Base-by-base conservation (phyloP, 2,329 filamentous ascomycete species). In the Exophiala aquamarina region DNA sequence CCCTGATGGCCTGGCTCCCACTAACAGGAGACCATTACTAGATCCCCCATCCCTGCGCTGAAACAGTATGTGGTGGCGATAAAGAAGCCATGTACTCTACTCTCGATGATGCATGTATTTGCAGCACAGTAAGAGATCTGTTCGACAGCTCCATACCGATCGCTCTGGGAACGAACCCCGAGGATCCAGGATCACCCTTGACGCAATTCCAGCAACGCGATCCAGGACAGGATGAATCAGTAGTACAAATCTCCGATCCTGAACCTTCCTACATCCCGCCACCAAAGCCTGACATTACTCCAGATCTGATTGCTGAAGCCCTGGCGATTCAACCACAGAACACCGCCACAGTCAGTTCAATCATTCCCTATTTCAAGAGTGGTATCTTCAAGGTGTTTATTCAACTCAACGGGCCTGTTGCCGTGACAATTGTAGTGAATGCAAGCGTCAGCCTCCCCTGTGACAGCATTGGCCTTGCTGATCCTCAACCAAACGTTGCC, bases 201-300 rank as follows among this genome's bases (percentile, higher is more conserved):
- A n/a, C 32, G 4, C 17, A 38, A 15, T 37, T 48, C 34, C 43
- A 45, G 14, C 42, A 35, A 41, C 52, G 42, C 14, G 23, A 34
- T 14, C 32, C 6, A 34, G 17, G 6, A 8, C 35, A 7, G n/a
- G 19, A 21, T 6, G 8, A 6, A 37, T 18, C 35, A 7, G 10
- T 7, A 37, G 18, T 19, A 4, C 18, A 26, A 6, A 6, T 20
- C 6, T 9, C 18, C 18, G 33, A 39, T 21, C 40, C 55, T 28
- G 35, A 44, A 11, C 55, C 55, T 1, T 49, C 49, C 14, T 59
- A 55, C 46, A 41, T 59, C 10, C 56, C 56, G 31, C 56, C 56
- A n/a, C 55, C 55, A 8, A 52, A 54, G 15, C 52, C 47, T 19
- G 50, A 54, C 35, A 56, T 58, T 41, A 58, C 57, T 7, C 51